These are phyloP conservation scores for Hypoxylon sp. DNA, from an alignment of 2,329 filamentous ascomycete species.

Conservation along the genomic window DNA sequence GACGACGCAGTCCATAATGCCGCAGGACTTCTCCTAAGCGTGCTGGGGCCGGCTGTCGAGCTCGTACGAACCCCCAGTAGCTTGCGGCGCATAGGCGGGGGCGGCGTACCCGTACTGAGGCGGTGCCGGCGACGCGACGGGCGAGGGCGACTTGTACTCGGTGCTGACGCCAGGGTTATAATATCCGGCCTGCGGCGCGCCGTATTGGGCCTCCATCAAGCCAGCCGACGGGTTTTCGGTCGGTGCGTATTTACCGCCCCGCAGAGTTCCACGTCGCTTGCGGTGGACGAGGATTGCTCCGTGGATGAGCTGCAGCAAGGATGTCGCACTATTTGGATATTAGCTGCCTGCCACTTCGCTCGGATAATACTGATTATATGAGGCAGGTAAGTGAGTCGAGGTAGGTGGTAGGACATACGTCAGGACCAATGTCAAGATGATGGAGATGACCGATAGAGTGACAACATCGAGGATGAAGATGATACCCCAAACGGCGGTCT, in stretches of 20 bases:
- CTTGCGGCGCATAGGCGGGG: slow-evolving; percentile 14
- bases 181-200: slow-evolving; percentile 20
- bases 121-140: slow-evolving; percentile 16
- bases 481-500: slow-evolving; percentile 46
- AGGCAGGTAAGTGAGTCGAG: neutral
- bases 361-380: neutral
- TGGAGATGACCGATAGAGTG: slow-evolving; percentile 27
- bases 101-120: slow-evolving; percentile 13
- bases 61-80: slow-evolving; percentile 31
- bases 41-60: slow-evolving; percentile 28
- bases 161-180: slow-evolving; percentile 35
- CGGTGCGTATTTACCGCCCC: slow-evolving; percentile 43
- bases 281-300: slow-evolving; percentile 47
- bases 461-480: slow-evolving; percentile 43
- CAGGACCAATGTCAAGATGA: slow-evolving; percentile 37
- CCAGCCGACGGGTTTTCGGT: slow-evolving; percentile 34
- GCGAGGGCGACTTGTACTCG: slow-evolving; percentile 44
- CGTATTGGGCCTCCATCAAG: slow-evolving; percentile 22
- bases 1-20: slow-evolving; percentile 8
- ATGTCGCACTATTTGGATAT: slow-evolving; percentile 39
- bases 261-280: slow-evolving; percentile 46
- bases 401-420: slow-evolving; percentile 38
- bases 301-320: slow-evolving; percentile 46
- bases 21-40: neutral
- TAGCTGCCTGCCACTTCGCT: neutral